Conservation (phyloP, 1,284 basidiomycete genomes). For the Cystobasidiaceae sp. region DNA sequence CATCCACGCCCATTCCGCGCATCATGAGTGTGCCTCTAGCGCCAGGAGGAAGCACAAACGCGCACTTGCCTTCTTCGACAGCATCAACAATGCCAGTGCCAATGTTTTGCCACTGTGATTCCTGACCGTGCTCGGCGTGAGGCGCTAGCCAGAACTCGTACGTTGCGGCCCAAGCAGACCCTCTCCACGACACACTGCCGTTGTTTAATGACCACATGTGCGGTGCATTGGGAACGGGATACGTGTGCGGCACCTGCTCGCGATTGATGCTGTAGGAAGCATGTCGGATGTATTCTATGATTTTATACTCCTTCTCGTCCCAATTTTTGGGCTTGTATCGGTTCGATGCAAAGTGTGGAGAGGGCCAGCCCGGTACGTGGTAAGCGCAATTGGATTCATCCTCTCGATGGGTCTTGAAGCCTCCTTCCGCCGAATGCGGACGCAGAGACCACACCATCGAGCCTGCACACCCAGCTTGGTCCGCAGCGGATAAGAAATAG, state of each 20-base stretch:
- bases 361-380: slow-evolving; percentile 28
- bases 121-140: not conserved
- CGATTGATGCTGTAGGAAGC: slow-evolving; percentile 24
- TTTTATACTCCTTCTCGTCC: slow-evolving; percentile 20
- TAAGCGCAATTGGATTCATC: slow-evolving; percentile 28
- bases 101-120: slow-evolving; percentile 16
- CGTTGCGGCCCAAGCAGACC: slow-evolving; percentile 25
- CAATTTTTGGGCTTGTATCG: slow-evolving; percentile 14
- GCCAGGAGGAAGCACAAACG: slow-evolving; percentile 10
- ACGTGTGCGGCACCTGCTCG: slow-evolving; percentile 3
- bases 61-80: slow-evolving; percentile 14
- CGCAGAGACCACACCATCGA: slow-evolving; percentile 44
- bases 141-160: slow-evolving; percentile 29
- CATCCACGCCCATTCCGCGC: slow-evolving; percentile 16
- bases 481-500: slow-evolving; percentile 34
- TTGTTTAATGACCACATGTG: slow-evolving; percentile 9
- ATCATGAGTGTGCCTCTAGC: slow-evolving; percentile 15
- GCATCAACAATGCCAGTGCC: slow-evolving; percentile 21
- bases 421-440: slow-evolving; percentile 41
- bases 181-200: slow-evolving; percentile 18
- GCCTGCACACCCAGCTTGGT: slow-evolving; percentile 36
- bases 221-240: slow-evolving; percentile 3
- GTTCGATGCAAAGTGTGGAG: not conserved
- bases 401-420: slow-evolving; percentile 40
- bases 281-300: slow-evolving; percentile 22